Base-by-base conservation (phyloP, 306 rosid genomes). In the Spatholobus suberectus region DNA sequence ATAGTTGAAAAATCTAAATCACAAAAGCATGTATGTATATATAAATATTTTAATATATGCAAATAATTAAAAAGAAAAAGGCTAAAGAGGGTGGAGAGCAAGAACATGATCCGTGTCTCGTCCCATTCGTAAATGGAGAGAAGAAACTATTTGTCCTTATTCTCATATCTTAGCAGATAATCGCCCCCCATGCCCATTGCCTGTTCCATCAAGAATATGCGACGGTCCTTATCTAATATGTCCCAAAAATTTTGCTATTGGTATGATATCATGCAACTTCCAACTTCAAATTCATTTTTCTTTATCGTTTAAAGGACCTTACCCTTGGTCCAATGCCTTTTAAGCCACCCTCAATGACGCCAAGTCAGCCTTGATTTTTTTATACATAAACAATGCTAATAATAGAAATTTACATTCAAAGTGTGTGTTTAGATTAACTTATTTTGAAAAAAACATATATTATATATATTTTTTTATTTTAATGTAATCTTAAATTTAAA, bases 71-170 rank as follows among this genome's bases (percentile, higher is more conserved):
- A 69, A 23, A 43, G 49, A n/a, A 68, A 68, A 67, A 21, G 32
- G 71, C 8, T 65, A 65, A 32, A 65, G 44, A 37, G 73, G 52
- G 51, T 40, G 34, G 40, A 52, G 49, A 54, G 43, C 59, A 67
- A 52, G 69, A 69, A 15, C 51, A 67, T 35, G 51, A 74, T 63
- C 23, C 68, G 5, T 81, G 66, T 34, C 73, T 27, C 18, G 66
- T 59, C 59, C 38, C 68, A 73, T 81, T 72, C n/a, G 52, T 34
- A 47, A 72, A 71, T 71, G 62, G 62, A 46, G 23, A 73, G 77
- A 80, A 57, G 63, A 70, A 70, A 80, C 11, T 44, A 61, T 61
- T 74, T 74, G 81, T 82, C 80, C 61, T 40, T 62, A 54, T 82
- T 74, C 2, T 73, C 14, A 14, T 3, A 34, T 52, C 57, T 52